Base-by-base conservation (phyloP, 2,329 filamentous ascomycete genomes). In the Clonostachys sp. region DNA sequence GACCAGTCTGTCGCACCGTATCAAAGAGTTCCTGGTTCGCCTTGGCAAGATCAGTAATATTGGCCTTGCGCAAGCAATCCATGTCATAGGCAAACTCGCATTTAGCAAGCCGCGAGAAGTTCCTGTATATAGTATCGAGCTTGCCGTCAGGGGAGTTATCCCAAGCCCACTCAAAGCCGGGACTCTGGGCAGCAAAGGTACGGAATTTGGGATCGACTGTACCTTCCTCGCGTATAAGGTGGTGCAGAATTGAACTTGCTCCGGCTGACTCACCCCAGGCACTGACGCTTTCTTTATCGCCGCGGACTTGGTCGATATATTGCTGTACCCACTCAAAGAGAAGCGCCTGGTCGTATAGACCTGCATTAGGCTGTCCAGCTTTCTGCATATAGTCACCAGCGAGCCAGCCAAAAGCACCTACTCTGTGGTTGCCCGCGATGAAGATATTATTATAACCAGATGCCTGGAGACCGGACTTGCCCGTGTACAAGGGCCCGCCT, bases 371-470 rank as follows among this genome's bases (percentile, higher is more conserved):
- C 48, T 74, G 77, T 3, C 10, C 42, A 8, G 24, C 42, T 20
- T 44, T 30, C 24, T 44, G 17, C 12, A 79, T 76, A 53, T 52
- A 57, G 54, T 84, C 76, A n/a, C 76, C 66, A 47, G 80, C 78
- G 9, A 91, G 71, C 58, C 90, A 91, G 0, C 88, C 87, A 54
- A 83, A 90, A 0, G 80, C 75, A 0, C 87, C 86, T 10, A 91
- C 85, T 5, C 88, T 81, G 35, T 91, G 91, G 64, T 89, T 91
- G 65, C 89, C 77, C 9, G 75, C 83, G 3, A 91, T 84, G 1
- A 89, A 80, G 0, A 91, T 66, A 33, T 90, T 83, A 48, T 77
- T 67, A 38, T 73, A 71, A n/a, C 78, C 77, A 0, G 9, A 12
- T 24, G n/a, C n/a, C n/a, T n/a, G n/a, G n/a, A n/a, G n/a, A n/a